Conservation (phyloP, 345 rosid species). For the Aethionema arabicum region DNA sequence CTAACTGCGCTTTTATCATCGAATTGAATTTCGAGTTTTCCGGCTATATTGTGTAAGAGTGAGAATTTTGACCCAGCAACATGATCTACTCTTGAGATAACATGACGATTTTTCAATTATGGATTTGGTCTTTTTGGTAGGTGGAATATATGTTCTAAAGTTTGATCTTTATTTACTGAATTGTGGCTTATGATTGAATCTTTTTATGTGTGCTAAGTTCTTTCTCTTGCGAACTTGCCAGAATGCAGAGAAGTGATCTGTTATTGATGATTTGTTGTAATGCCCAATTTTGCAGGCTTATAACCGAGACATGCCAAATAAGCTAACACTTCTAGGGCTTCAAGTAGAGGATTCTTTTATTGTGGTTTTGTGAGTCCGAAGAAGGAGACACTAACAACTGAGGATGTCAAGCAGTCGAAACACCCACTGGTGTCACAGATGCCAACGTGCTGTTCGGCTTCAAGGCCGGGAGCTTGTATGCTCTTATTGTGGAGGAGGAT, state of each 20-base stretch:
- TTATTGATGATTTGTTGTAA: neutral
- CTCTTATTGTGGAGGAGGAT: conserved; percentile 74
- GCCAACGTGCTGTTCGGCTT: conserved; percentile 67
- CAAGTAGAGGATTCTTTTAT: neutral
- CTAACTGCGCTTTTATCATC: conserved; percentile 8
- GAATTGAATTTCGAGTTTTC: neutral
- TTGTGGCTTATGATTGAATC: neutral
- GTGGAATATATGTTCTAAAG: conserved; percentile 1
- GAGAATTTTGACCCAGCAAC: neutral
- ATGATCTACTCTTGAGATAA: neutral
- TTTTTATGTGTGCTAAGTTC: neutral
- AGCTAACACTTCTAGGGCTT: conserved; percentile 23
- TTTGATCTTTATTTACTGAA: neutral
- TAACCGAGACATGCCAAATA: conserved; percentile 3
- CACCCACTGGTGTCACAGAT: conserved; percentile 89
- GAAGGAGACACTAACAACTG: conserved; percentile 32
- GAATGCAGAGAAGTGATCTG: neutral
- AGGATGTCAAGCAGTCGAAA: conserved; percentile 79
- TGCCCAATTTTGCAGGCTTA: conserved; percentile 21
- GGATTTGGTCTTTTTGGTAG: conserved; percentile 12
- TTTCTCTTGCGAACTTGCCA: conserved; percentile 10
- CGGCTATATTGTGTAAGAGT: neutral
- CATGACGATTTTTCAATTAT: neutral
- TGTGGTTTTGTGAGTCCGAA: conserved; percentile 7
- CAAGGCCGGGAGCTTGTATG: conserved; percentile 62